Evolutionary conservation across 2,329 filamentous ascomycete species (phyloP), one percentile per base, ranked within the genome.

Genomic region (Fusarium agapanthi): DNA sequence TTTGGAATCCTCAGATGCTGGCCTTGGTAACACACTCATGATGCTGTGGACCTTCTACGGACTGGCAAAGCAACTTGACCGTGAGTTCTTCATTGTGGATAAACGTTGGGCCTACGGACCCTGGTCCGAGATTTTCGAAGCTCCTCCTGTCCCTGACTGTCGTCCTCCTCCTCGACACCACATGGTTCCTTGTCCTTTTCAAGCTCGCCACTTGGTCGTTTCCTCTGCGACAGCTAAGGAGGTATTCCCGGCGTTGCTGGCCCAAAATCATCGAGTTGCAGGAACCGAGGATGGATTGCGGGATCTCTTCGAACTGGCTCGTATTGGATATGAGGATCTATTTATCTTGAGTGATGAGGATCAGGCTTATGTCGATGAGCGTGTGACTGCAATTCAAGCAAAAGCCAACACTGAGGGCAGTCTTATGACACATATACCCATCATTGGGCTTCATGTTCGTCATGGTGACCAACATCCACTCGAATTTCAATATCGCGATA

Each of bases 31-130:
- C 72, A 90, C 92, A 4, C 81, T 97, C 66, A 90, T 97, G 87
- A 88, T 91, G 77, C 79, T 97, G 62, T 97, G 94, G 94, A 92
- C 92, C 76, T 91, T 93, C 32, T 97, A 96, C 79, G 93, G 93
- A 7, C 83, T 97, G 60, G 93, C 94, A 5, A 86, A 91, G 78
- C 88, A 90, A 66, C 92, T 97, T 79, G 89, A 88, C 20, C 86
- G 94, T 30, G 86, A 90, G 2, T 97, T 97, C 81, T 97, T 97
- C 83, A 86, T 97, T 70, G 93, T 97, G 76, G 94, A 97, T 81
- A 90, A 92, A 12, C 87, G 91, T 73, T 97, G 95, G 91, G 91
- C 92, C 3, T 96, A 96, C 76, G 94, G 94, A 15, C 86, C 87
- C 57, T 97, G 93, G 78, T 87, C 87, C 2, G 87, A 89, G 56